Percentiles rank a stretch among this genome's conserved stretches.
phyloP scores from a whole-genome alignment of 176 grass and related monocot genomes.

The Musa acuminata region DNA sequence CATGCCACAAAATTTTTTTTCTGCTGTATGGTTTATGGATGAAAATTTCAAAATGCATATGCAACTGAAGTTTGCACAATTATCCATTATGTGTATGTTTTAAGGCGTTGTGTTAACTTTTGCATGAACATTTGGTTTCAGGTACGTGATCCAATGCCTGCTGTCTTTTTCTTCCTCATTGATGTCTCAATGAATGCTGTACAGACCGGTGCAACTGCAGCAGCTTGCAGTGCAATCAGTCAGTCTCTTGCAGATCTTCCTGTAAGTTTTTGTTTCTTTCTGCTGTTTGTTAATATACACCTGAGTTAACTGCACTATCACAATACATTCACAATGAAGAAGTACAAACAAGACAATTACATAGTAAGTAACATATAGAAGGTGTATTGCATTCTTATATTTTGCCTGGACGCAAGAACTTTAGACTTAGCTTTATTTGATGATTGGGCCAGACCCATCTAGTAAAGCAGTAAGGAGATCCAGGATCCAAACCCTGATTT shows the following conservation, averaged over 20 bases:
- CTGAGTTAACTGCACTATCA: background rate
- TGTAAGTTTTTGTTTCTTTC: conserved; percentile 45
- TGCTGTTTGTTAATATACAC: background rate
- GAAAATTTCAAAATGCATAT: background rate
- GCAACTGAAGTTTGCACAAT: too few relatives aligned
- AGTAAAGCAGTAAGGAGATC: too few relatives aligned
- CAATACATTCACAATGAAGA: too few relatives aligned
- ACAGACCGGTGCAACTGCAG: conserved; percentile 82
- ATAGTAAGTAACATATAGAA: too few relatives aligned
- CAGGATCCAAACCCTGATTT: too few relatives aligned
- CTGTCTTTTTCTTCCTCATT: conserved; percentile 92
- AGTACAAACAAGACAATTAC: background rate
- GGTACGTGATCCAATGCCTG: conserved; percentile 97
- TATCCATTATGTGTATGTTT: background rate
- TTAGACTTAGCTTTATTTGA: too few relatives aligned
- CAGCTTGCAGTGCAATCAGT: conserved; percentile 84
- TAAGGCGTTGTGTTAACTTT: conserved; percentile 18
- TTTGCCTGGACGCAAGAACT: too few relatives aligned
- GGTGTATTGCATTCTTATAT: too few relatives aligned
- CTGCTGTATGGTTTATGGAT: background rate
- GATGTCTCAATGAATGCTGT: conserved; percentile 94
- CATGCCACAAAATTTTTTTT: background rate
- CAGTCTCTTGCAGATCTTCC: conserved; percentile 81
- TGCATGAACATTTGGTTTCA: conserved; percentile 26
- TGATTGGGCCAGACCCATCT: too few relatives aligned